A percentile compares a stretch with the other conserved stretches of the same genome.
phyloP scores from a whole-genome alignment of 768 basidiomycete species.

The Lactifluus volemus region DNA sequence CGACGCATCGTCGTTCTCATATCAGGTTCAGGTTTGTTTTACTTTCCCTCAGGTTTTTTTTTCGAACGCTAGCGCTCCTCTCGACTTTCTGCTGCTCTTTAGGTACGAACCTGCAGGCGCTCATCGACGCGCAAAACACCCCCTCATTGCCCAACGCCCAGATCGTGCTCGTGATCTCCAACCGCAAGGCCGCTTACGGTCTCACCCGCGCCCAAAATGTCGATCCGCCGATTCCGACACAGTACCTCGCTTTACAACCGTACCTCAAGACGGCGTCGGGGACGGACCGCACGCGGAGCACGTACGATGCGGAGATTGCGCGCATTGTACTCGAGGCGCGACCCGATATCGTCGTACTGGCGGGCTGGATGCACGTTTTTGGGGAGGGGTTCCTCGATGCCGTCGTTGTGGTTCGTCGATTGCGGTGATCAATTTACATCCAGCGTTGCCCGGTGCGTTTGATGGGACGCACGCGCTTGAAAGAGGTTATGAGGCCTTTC shows the following conservation, averaged over 20 bases:
- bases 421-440: constrained; percentile 93
- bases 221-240: constrained; percentile 70
- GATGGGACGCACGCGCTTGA: constrained; percentile 91
- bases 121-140: constrained; percentile 81
- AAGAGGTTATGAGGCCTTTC: constrained; percentile 83
- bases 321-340: constrained; percentile 47
- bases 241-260: constrained; percentile 76
- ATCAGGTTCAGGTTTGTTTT: constrained; percentile 49
- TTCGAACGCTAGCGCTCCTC: too few relatives aligned
- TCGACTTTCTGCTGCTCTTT: not conserved
- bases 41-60: not conserved
- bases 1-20: constrained; percentile 39
- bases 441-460: constrained; percentile 92
- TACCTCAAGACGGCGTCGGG: constrained; percentile 68
- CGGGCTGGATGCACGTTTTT: constrained; percentile 98
- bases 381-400: constrained; percentile 71
- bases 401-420: constrained; percentile 51
- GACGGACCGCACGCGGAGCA: constrained; percentile 62
- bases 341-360: constrained; percentile 89
- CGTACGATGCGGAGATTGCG: constrained; percentile 83
- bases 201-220: constrained; percentile 69
- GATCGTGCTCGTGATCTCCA: constrained; percentile 82
- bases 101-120: constrained; percentile 96
- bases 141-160: constrained; percentile 58
- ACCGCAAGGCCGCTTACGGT: constrained; percentile 86